Conservation (phyloP, 352 stramenopile species). For the Globisporangium echinulatum region DNA sequence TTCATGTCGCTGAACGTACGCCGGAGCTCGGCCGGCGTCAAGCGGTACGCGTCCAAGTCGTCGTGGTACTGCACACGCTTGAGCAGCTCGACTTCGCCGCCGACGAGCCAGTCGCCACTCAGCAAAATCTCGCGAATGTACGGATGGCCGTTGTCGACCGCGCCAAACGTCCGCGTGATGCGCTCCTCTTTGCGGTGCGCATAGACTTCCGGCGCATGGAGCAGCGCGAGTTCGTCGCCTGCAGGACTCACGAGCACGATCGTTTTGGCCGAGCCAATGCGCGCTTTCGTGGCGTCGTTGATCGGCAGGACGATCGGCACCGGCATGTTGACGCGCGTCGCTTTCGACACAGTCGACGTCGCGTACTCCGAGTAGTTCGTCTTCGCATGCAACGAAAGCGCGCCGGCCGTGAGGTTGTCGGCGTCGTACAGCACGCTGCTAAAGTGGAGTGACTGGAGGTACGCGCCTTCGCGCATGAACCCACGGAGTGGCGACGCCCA, state of each 20-base stretch:
- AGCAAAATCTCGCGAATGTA: constrained; percentile 95
- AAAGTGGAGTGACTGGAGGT: constrained; percentile 97
- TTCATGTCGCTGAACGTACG: constrained; percentile 92
- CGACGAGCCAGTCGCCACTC: constrained; percentile 93
- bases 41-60: constrained; percentile 94
- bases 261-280: constrained; percentile 72
- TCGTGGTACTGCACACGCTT: constrained; percentile 96
- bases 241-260: constrained; percentile 94
- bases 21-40: constrained; percentile 92
- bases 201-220: constrained; percentile 94
- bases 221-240: constrained; percentile 90
- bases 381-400: constrained; percentile 65
- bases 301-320: constrained; percentile 96
- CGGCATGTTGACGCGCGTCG: constrained; percentile 92
- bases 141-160: constrained; percentile 94
- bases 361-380: constrained; percentile 94
- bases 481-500: constrained; percentile 94
- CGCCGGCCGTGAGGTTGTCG: constrained; percentile 91
- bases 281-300: constrained; percentile 89
- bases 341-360: constrained; percentile 67
- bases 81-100: constrained; percentile 95
- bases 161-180: constrained; percentile 95
- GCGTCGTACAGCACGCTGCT: constrained; percentile 95
- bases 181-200: constrained; percentile 97
- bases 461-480: constrained; percentile 97